A percentile compares a stretch with the other conserved stretches of the same genome.
Evolutionary conservation across 75 land plant species (phyloP).

Genomic region (Selaginella tamariscina): DNA sequence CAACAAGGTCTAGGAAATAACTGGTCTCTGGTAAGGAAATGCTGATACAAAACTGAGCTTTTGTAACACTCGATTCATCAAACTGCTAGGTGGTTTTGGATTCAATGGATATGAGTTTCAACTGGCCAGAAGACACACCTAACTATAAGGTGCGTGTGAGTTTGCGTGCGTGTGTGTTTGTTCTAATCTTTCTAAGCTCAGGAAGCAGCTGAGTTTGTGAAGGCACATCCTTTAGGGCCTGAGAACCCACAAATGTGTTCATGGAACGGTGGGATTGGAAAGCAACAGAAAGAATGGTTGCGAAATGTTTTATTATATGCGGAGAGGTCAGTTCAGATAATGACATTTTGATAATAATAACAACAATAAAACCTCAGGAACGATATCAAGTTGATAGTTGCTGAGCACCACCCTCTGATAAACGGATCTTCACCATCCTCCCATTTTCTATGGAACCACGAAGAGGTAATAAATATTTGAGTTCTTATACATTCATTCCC

Average conservation of each 20-base stretch:
- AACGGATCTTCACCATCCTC: constrained; percentile 8
- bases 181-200: background rate
- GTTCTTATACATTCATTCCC: background rate
- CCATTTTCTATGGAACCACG: constrained; percentile 15
- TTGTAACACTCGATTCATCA: too few species aligned
- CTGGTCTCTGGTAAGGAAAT: constrained; percentile 8
- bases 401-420: constrained; percentile 14
- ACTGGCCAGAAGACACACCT: constrained; percentile 9
- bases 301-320: constrained; percentile 5
- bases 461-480: background rate
- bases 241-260: constrained; percentile 12
- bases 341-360: background rate
- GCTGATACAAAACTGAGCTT: background rate
- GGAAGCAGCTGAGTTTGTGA: constrained; percentile 8
- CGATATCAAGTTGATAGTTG: constrained; percentile 7
- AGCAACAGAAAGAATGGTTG: constrained; percentile 15
- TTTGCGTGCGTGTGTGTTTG: too few species aligned
- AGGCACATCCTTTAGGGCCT: constrained; percentile 4
- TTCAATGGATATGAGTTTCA: constrained; percentile 17
- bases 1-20: background rate
- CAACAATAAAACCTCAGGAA: constrained; percentile 2
- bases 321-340: constrained; percentile 7
- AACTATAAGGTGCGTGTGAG: constrained; percentile 9
- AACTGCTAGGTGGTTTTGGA: constrained; percentile 10
- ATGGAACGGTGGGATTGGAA: constrained; percentile 18